phyloP scores from a whole-genome alignment of 164 flowering plant species.

The Tinospora cordifolia region DNA sequence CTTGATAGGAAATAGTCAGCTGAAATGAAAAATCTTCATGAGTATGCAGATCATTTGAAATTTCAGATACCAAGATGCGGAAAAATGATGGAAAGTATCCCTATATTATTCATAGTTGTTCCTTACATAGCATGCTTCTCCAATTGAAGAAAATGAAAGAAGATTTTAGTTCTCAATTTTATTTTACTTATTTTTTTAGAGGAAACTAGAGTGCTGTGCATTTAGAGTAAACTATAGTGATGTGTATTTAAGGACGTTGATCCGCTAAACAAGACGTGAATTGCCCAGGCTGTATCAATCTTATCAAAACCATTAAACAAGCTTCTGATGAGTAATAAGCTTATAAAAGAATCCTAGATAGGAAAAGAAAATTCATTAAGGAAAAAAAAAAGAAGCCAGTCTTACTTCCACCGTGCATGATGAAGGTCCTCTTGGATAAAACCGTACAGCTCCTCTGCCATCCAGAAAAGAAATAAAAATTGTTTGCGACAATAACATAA shows the following conservation, averaged over 20 bases:
- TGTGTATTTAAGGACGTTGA: background rate
- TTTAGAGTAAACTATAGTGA: background rate
- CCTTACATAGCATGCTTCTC: background rate
- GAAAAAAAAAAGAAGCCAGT: slow-evolving; percentile 1
- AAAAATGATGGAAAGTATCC: background rate
- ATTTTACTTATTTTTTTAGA: too few species aligned
- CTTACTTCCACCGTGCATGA: slow-evolving; percentile 75
- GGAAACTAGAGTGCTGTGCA: background rate
- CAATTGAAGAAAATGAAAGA: background rate
- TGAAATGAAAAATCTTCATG: slow-evolving; percentile 29
- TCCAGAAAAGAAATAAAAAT: slow-evolving; percentile 10
- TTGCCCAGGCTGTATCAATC: background rate
- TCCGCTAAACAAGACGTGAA: background rate
- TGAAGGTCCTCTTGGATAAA: slow-evolving; percentile 81
- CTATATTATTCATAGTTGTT: background rate
- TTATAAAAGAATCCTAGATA: background rate
- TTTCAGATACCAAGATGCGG: background rate
- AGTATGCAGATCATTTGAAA: slow-evolving; percentile 3
- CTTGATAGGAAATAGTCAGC: slow-evolving; percentile 92
- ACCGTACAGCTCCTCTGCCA: slow-evolving; percentile 91
- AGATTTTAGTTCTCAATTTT: background rate
- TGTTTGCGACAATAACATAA: slow-evolving; percentile 5
- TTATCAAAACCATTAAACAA: background rate
- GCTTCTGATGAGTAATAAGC: background rate
- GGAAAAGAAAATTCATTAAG: background rate